Percentiles rank a stretch among this genome's conserved stretches.
phyloP scores from a whole-genome alignment of 768 basidiomycete species.

The Coprinellus micaceus region DNA sequence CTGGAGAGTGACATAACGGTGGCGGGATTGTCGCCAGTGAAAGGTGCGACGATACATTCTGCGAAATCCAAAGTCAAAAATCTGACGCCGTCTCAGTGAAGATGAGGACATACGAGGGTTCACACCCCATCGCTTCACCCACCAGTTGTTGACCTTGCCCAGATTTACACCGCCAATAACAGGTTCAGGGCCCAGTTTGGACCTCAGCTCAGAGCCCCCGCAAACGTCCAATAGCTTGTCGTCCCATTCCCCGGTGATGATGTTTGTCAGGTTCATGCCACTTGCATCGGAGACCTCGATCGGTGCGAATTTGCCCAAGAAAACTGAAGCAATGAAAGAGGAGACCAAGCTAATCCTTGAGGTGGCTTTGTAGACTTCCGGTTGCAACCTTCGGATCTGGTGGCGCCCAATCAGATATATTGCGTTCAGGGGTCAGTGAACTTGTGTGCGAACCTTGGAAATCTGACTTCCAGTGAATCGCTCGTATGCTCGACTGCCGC shows the following conservation, averaged over 20 bases:
- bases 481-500: conserved; percentile 83
- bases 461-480: conserved; percentile 89
- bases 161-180: conserved; percentile 66
- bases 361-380: conserved; percentile 55
- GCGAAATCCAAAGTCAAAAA: neutral
- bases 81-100: neutral
- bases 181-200: conserved; percentile 74
- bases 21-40: conserved; percentile 89
- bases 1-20: conserved; percentile 72
- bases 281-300: conserved; percentile 87
- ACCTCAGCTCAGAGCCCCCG: conserved; percentile 61
- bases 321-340: conserved; percentile 80
- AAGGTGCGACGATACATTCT: conserved; percentile 80
- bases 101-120: conserved; percentile 43
- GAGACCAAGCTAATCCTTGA: conserved; percentile 75
- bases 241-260: conserved; percentile 72
- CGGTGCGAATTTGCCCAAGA: conserved; percentile 71
- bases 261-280: conserved; percentile 87
- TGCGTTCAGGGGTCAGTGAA: conserved; percentile 7
- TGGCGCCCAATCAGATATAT: no score
- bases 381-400: conserved; percentile 59
- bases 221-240: conserved; percentile 60
- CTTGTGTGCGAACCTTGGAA: conserved; percentile 47
- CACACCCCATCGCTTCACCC: conserved; percentile 75
- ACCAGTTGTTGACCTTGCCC: conserved; percentile 66